Percentiles rank a stretch among this genome's conserved stretches.
These are phyloP conservation scores for Backusella psychrophila DNA, from an alignment of 192 early-diverging fungal genomes.

Conservation along the genomic window DNA sequence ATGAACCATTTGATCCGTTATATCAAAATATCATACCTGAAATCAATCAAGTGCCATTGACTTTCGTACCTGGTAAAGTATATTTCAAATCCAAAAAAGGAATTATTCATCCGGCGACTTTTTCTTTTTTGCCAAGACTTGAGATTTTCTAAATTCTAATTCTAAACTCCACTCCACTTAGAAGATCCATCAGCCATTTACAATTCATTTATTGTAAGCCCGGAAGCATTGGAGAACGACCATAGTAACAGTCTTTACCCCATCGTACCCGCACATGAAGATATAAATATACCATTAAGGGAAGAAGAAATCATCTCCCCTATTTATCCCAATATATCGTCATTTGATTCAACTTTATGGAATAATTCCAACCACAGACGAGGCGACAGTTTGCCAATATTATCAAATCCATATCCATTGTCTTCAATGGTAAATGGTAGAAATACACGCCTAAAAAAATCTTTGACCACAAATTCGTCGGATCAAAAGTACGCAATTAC, in stretches of 20 bases:
- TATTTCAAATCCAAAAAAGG: not conserved
- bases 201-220: not conserved
- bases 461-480: not conserved
- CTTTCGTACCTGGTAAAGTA: not conserved
- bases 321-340: not conserved
- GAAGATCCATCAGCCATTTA: not conserved
- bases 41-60: not conserved
- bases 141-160: not conserved
- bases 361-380: not conserved
- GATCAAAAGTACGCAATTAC: not conserved
- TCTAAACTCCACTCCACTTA: not conserved
- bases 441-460: not conserved
- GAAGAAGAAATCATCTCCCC: not conserved
- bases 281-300: not conserved
- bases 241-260: not conserved
- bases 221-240: not conserved
- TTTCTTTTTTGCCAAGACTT: conserved; percentile 2
- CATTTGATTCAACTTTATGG: not conserved
- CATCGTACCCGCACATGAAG: not conserved
- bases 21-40: conserved; percentile 12
- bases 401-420: conserved; percentile 1
- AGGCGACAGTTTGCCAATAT: not conserved
- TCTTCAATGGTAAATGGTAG: not conserved
- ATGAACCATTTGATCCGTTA: conserved; percentile 1
- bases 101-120: not conserved